These are phyloP conservation scores for Candida ponderosae DNA, from an alignment of 805 yeast species.

Conservation along the genomic window DNA sequence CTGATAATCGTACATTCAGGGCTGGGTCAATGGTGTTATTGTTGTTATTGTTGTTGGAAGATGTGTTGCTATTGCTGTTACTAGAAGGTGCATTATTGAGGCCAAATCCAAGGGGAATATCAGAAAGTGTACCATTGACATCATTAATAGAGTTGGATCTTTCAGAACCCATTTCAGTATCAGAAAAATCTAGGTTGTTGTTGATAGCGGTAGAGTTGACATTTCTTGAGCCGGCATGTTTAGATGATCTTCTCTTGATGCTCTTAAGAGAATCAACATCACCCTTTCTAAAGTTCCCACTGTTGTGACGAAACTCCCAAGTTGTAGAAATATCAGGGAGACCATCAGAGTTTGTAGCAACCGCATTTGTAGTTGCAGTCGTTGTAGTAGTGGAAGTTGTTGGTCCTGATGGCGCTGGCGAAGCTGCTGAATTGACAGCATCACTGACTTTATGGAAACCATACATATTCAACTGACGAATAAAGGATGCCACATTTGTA, in stretches of 20 bases:
- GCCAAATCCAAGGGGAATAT: too few species aligned
- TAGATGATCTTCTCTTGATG: constrained; percentile 71
- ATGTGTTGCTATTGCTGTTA: not conserved
- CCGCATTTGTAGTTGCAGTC: too few species aligned
- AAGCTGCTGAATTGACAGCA: constrained; percentile 7
- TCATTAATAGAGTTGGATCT: constrained; percentile 13
- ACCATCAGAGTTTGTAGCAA: constrained; percentile 1
- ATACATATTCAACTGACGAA: constrained; percentile 74
- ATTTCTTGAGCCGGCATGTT: constrained; percentile 17
- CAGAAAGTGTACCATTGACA: too few species aligned
- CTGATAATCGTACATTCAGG: constrained; percentile 23
- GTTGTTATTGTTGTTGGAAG: too few species aligned
- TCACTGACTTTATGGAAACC: constrained; percentile 66
- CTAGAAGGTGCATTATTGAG: not conserved
- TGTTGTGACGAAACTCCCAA: constrained; percentile 90
- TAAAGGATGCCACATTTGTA: constrained; percentile 72
- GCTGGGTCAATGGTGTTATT: constrained; percentile 14
- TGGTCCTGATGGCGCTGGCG: too few species aligned
- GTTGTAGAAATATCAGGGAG: constrained; percentile 14
- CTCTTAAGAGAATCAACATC: constrained; percentile 66
- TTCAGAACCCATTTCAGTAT: constrained; percentile 8
- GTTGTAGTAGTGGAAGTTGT: too few species aligned
- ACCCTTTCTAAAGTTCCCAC: constrained; percentile 73
- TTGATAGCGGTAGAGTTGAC: too few species aligned
- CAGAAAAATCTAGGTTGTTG: constrained; percentile 10